Evolutionary conservation across 2,329 filamentous ascomycete species (phyloP).

Genomic region (Exserohilum turcica): DNA sequence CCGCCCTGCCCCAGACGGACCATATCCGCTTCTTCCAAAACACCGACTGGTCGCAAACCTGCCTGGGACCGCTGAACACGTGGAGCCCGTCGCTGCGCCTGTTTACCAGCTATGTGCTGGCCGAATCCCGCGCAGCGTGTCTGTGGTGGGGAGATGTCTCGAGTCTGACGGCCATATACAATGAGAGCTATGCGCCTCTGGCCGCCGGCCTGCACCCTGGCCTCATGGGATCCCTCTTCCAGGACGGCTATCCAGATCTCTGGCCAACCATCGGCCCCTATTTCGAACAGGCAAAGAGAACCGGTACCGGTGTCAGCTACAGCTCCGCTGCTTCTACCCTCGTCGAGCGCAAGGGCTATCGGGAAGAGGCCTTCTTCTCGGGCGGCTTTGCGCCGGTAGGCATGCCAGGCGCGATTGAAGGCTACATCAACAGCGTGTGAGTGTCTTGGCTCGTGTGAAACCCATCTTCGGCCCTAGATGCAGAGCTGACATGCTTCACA

Average conservation of each 20-base stretch:
- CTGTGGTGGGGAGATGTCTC: constrained; percentile 39
- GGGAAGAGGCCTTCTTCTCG: constrained; percentile 41
- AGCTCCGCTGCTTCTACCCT: constrained; percentile 28
- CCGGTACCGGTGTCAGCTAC: constrained; percentile 33
- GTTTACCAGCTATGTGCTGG: constrained; percentile 39
- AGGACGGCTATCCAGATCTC: constrained; percentile 38
- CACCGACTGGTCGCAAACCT: constrained; percentile 34
- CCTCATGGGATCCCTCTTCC: constrained; percentile 41
- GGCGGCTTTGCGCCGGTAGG: constrained; percentile 42
- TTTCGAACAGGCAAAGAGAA: constrained; percentile 32
- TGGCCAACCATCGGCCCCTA: constrained; percentile 27
- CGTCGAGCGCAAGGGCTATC: constrained; percentile 37
- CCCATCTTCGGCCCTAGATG: not conserved
- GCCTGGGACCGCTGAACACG: constrained; percentile 30
- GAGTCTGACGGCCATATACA: constrained; percentile 42
- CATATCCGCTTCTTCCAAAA: constrained; percentile 43
- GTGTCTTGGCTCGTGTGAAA: not conserved
- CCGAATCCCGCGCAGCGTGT: constrained; percentile 40
- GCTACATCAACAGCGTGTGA: constrained; percentile 21
- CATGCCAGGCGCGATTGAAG: constrained; percentile 27
- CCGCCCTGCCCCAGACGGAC: constrained; percentile 33
- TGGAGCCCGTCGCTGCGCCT: constrained; percentile 39
- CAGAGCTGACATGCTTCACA: constrained; percentile 4
- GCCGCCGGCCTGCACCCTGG: constrained; percentile 34
- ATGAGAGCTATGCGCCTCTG: constrained; percentile 37